Evolutionary conservation across 2,329 filamentous ascomycete genomes (phyloP), one percentile per base, ranked within the genome.

Genomic region (Zymoseptoria tritici): DNA sequence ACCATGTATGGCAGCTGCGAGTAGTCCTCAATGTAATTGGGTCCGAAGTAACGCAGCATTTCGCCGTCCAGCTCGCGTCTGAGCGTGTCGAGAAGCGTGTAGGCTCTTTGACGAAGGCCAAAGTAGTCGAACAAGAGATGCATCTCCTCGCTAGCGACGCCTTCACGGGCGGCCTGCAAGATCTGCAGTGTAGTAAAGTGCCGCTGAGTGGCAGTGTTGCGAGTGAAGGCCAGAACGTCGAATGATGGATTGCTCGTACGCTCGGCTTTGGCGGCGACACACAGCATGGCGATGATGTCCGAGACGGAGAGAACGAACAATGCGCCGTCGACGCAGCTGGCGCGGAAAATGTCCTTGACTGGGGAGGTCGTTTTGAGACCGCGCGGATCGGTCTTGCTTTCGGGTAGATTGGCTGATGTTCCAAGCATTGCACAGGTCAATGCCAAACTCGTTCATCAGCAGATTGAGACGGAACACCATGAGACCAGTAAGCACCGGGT

Each of bases 91-190:
- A 60, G 52, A 3, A 62, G 49, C 19, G 57, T 56, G 31, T 22
- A 29, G 22, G 54, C 36, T 20, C 60, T 54, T 46, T 57, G 52
- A 46, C 60, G 57, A 9, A 60, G 13, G 49, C 55, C 57, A 24
- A 58, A 52, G 52, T 62, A 62, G 57, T 62, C 60, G 57, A 60
- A 62, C 9, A 51, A n/a, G 26, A 62, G 52, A 31, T 62, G 57
- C 36, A 62, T n/a, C 52, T 62, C 60, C 49, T 59, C 54, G 26
- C 22, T 54, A 2, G 57, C 57, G 13, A 60, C 51, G 52, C 60
- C 57, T 59, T 62, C 57, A 6, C 57, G 60, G 3, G 57, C 60
- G 26, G 52, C 54, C 2, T 49, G 42, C 19, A 60, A 31, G 13
- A 62, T 54, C 29, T 62, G 54, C 5, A 61, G 19, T 2, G 56